phyloP scores from a whole-genome alignment of 371 early-diverging fungal species.

The Syncephalastrum contaminatum region DNA sequence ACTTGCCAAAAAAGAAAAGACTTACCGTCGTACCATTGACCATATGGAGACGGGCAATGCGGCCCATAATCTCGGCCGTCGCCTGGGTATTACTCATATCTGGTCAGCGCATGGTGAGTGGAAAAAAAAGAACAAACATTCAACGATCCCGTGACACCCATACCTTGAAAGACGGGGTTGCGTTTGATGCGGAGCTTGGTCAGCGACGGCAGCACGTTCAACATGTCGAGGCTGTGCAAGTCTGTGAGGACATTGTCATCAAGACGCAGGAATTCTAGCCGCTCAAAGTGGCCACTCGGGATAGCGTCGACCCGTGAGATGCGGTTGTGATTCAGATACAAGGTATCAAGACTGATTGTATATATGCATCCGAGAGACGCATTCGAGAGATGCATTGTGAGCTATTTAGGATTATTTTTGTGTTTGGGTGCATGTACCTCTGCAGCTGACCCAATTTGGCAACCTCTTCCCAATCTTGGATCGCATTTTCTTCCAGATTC shows the following conservation, averaged over 20 bases:
- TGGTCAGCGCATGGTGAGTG: slow-evolving; percentile 12
- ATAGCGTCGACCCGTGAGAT: slow-evolving; percentile 20
- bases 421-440: slow-evolving; percentile 27
- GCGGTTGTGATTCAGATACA: slow-evolving; percentile 54
- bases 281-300: slow-evolving; percentile 17
- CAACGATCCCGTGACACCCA: neutral
- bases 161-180: slow-evolving; percentile 52
- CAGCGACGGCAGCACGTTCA: slow-evolving; percentile 42
- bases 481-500: slow-evolving; percentile 67
- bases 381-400: too few relatives aligned
- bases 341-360: slow-evolving; percentile 31
- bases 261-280: slow-evolving; percentile 41
- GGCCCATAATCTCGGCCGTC: slow-evolving; percentile 33
- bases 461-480: slow-evolving; percentile 61
- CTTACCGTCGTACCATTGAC: slow-evolving; percentile 47
- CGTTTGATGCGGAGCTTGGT: slow-evolving; percentile 42
- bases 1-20: neutral
- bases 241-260: slow-evolving; percentile 38
- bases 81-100: slow-evolving; percentile 14
- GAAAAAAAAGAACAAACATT: neutral
- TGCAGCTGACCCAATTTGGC: slow-evolving; percentile 44
- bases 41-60: slow-evolving; percentile 24
- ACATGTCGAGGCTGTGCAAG: slow-evolving; percentile 45
- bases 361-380: too few relatives aligned
- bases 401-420: neutral